Conservation (phyloP, 176 grass and related monocot genomes). For the Eleusine coracana region DNA sequence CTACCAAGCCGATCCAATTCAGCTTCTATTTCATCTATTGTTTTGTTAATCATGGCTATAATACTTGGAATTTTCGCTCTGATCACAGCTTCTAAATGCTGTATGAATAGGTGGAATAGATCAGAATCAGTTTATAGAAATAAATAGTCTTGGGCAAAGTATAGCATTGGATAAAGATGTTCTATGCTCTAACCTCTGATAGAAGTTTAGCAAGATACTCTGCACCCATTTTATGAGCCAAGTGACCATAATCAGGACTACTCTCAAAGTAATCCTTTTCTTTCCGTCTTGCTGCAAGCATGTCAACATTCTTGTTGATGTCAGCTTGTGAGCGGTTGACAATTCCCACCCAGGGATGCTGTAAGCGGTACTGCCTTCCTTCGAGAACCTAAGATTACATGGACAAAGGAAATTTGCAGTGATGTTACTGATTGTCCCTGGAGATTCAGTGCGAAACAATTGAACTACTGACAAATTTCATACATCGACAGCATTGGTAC, state of each 20-base stretch:
- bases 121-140: conserved; percentile 26
- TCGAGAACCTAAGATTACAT: conserved; percentile 79
- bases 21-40: conserved; percentile 97
- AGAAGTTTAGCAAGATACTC: conserved; percentile 98
- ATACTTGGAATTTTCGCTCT: conserved; percentile 97
- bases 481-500: conserved; percentile 98
- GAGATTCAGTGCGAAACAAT: not conserved
- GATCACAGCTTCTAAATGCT: conserved; percentile 97
- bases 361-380: conserved; percentile 94
- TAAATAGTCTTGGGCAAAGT: not conserved
- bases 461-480: conserved; percentile 30
- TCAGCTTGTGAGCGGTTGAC: conserved; percentile 99
- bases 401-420: conserved; percentile 21
- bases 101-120: conserved; percentile 37
- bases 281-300: conserved; percentile 88
- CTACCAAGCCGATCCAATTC: conserved; percentile 92
- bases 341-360: conserved; percentile 97
- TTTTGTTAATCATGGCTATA: conserved; percentile 97
- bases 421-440: not conserved
- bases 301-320: conserved; percentile 98
- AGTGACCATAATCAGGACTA: conserved; percentile 93
- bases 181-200: conserved; percentile 66
- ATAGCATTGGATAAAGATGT: conserved; percentile 7
- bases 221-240: conserved; percentile 99
- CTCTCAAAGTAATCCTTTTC: conserved; percentile 94